Evolutionary conservation across 805 yeast genomes (phyloP).

Genomic region (Diddensiella caesifluorescens): DNA sequence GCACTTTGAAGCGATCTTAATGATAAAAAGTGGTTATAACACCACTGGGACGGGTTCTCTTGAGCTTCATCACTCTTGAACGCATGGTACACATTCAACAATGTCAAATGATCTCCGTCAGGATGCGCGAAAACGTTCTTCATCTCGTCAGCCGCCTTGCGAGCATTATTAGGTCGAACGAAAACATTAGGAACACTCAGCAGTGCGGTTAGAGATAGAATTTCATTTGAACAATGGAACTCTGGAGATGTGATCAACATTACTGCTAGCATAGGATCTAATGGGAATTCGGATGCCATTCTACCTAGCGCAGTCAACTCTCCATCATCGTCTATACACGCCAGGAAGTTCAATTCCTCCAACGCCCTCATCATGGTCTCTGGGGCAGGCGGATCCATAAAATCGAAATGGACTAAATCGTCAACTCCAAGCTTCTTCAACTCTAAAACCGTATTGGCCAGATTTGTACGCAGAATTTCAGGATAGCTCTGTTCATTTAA

Average conservation of each 20-base stretch:
- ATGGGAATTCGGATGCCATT: slow-evolving; percentile 85
- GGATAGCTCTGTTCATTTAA: slow-evolving; percentile 94
- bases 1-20: slow-evolving; percentile 81
- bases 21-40: slow-evolving; percentile 82
- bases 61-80: slow-evolving; percentile 71
- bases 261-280: slow-evolving; percentile 93
- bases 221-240: slow-evolving; percentile 81
- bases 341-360: slow-evolving; percentile 86
- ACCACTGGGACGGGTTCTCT: slow-evolving; percentile 65
- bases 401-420: slow-evolving; percentile 94
- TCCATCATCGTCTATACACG: slow-evolving; percentile 89
- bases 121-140: slow-evolving; percentile 85
- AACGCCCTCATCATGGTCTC: slow-evolving; percentile 99
- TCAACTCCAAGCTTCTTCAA: slow-evolving; percentile 91
- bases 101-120: slow-evolving; percentile 90
- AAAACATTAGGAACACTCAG: slow-evolving; percentile 91
- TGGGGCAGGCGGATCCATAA: slow-evolving; percentile 99
- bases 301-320: slow-evolving; percentile 85
- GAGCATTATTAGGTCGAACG: slow-evolving; percentile 83
- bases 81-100: slow-evolving; percentile 82
- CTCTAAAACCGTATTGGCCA: slow-evolving; percentile 87
- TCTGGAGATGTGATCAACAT: slow-evolving; percentile 85
- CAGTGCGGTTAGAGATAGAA: slow-evolving; percentile 82
- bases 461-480: slow-evolving; percentile 84
- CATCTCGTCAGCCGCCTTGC: slow-evolving; percentile 86